Base-by-base conservation (phyloP, 345 rosid genomes). In the Acer negundo region DNA sequence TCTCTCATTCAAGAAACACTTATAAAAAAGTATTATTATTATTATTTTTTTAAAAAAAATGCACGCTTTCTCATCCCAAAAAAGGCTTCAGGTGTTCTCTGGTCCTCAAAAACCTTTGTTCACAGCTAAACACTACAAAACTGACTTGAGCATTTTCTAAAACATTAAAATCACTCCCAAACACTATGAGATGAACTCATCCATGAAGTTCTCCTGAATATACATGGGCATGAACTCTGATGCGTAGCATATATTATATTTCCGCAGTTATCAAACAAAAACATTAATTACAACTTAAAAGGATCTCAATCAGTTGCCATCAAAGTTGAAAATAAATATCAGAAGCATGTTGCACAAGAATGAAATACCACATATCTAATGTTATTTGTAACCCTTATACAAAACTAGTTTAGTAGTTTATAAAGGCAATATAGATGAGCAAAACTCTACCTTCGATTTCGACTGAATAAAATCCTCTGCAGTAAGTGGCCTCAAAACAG, bases 401-500 rank as follows among this genome's bases (percentile, higher is more conserved):
- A 38, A n/a, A 6, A 44, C 35, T 16, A 20, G 63, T 3, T 49
- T 47, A 44, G 22, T 16, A 20, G 63, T 3, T 49, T 47, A 31
- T 20, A 62, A 6, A 67, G 16, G 22, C 7, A 17, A 74, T 44
- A 13, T 38, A 64, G 31, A 56, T 71, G 8, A 46, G 24, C 23
- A 0, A 62, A 47, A 49, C 8, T 35, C 67, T 87, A 97, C 99
- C 97, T 94, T 97, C 40, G 93, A 89, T 86, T 97, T 97, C 40
- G 98, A 89, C 58, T 81, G 86, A 62, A 89, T 68, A 72, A 97
- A 97, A 79, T 97, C 99, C 42, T 97, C 94, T 86, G 94, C 82
- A 76, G 69, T 84, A 75, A 94, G 90, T 2, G 92, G 85, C 81
- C 99, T 90, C 76, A 90, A 76, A 19, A 72, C 75, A 40, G 88